These are phyloP conservation scores for Emergomyces pasteurianus DNA, from an alignment of 2,329 filamentous ascomycete genomes.

Conservation along the genomic window DNA sequence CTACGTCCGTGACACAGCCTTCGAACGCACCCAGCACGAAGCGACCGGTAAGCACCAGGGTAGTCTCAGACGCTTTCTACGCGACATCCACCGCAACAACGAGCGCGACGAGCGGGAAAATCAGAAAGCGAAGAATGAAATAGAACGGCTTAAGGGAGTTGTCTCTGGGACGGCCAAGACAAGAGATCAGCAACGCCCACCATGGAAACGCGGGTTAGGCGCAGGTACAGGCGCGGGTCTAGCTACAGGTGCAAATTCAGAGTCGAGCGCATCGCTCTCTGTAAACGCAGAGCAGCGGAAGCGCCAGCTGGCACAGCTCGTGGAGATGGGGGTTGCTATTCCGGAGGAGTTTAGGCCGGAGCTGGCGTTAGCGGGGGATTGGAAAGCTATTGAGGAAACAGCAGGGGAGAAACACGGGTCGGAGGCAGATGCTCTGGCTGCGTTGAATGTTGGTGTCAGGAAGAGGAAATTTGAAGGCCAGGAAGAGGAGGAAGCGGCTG, in stretches of 20 bases:
- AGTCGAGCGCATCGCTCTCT: conserved; percentile 25
- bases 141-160: conserved; percentile 73
- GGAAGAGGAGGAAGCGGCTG: conserved; percentile 30
- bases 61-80: conserved; percentile 76
- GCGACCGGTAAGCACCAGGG: conserved; percentile 73
- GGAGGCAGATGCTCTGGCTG: conserved; percentile 32
- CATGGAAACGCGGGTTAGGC: conserved; percentile 19
- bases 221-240: not conserved
- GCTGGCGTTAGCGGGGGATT: conserved; percentile 81
- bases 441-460: conserved; percentile 32
- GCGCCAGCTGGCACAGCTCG: conserved; percentile 75
- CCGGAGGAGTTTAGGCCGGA: conserved; percentile 67
- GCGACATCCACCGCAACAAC: conserved; percentile 74
- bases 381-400: conserved; percentile 55
- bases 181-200: conserved; percentile 10
- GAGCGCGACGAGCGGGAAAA: conserved; percentile 72
- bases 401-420: conserved; percentile 16
- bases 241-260: conserved; percentile 15
- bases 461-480: conserved; percentile 34
- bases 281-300: conserved; percentile 58
- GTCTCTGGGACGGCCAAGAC: conserved; percentile 33
- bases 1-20: conserved; percentile 83
- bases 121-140: conserved; percentile 69
- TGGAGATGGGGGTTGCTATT: conserved; percentile 72
- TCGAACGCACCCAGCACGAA: conserved; percentile 84